A percentile compares a stretch with the other conserved stretches of the same genome.
These are phyloP conservation scores for Mycosphaerelloides madeirae DNA, from an alignment of 2,329 filamentous ascomycete genomes.

Conservation along the genomic window DNA sequence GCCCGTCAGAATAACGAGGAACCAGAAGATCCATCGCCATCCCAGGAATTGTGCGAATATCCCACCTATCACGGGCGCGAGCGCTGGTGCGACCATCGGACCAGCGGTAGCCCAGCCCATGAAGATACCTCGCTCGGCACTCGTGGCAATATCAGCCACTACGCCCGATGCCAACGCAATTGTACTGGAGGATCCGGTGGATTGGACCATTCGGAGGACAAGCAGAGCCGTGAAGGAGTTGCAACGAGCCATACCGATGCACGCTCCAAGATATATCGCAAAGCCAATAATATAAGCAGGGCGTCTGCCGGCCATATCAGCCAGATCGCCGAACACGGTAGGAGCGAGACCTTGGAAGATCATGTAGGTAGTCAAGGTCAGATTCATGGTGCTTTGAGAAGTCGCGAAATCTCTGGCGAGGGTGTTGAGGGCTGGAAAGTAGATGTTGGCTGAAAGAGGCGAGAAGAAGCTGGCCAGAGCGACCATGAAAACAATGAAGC, in stretches of 20 bases:
- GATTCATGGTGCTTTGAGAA: slow-evolving; percentile 38
- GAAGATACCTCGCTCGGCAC: slow-evolving; percentile 29
- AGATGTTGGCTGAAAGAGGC: slow-evolving; percentile 50
- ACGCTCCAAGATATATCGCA: slow-evolving; percentile 21
- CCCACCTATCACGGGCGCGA: slow-evolving; percentile 28
- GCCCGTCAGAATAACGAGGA: slow-evolving; percentile 37
- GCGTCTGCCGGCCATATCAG: slow-evolving; percentile 21
- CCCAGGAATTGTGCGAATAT: slow-evolving; percentile 32
- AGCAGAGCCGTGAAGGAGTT: slow-evolving; percentile 21
- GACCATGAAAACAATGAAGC: slow-evolving; percentile 47
- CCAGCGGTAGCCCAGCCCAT: slow-evolving; percentile 32
- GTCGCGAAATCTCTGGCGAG: slow-evolving; percentile 48
- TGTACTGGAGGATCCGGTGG: slow-evolving; percentile 37
- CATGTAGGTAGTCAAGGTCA: slow-evolving; percentile 57
- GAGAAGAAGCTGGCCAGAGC: slow-evolving; percentile 51
- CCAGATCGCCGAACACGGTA: slow-evolving; percentile 20
- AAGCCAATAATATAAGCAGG: slow-evolving; percentile 25
- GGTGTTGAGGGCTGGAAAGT: slow-evolving; percentile 49
- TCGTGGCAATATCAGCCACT: slow-evolving; percentile 32
- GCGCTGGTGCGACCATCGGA: slow-evolving; percentile 25
- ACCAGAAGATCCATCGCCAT: slow-evolving; percentile 41
- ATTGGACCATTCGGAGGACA: slow-evolving; percentile 29
- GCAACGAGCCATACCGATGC: slow-evolving; percentile 18
- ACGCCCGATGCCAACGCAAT: slow-evolving; percentile 34
- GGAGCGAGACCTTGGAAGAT: slow-evolving; percentile 49